Evolutionary conservation across 1,284 basidiomycete genomes (phyloP), one percentile per base, ranked within the genome.

Genomic region (Sparassis latifolia): DNA sequence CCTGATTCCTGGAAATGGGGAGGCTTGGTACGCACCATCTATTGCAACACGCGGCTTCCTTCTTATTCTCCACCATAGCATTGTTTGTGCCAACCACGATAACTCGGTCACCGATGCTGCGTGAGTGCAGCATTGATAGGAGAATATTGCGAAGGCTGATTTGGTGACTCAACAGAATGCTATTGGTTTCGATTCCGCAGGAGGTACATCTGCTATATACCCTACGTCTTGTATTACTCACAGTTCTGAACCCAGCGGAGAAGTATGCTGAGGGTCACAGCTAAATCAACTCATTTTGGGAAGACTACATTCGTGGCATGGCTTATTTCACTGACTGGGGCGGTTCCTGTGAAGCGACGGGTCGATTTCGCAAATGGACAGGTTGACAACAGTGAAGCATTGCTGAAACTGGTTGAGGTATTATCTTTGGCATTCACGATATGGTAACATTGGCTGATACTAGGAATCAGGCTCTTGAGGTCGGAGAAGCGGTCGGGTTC

Each of bases 61-160:
- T 20, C 20, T 20, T 20, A 20, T 20, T 20, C 20, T 20, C 20
- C 20, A 30, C 31, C 33, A 5, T 56, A 83, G 80, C 55, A 75
- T 83, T 52, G 79, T 92, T 31, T 86, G 82, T 56, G 81, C 89
- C 4, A 92, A 92, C 58, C 89, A 92, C 64, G 82, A 82, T 58
- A 92, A 92, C 65, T 89, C 86, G 1, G 68, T 93, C 51, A 92
- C 89, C 0, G 91, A 92, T 71, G 88, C 90, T 1, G 72, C 92
- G 82, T 89, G 65, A 66, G 83, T 65, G 30, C 20, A 20, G 20
- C 31, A 9, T 45, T n/a, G 48, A 46, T 10, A 6, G 39, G 48
- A 3, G n/a, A 35, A n/a, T 47, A n/a, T 2, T 40, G 27, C 9
- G 33, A 20, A 10, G n/a, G 20, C 31, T 38, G 3, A 42, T 12